A percentile compares a stretch with the other conserved stretches of the same genome.
These are phyloP conservation scores for Eragrostis nindensis DNA, from an alignment of 176 grass and related monocot genomes.

Conservation along the genomic window DNA sequence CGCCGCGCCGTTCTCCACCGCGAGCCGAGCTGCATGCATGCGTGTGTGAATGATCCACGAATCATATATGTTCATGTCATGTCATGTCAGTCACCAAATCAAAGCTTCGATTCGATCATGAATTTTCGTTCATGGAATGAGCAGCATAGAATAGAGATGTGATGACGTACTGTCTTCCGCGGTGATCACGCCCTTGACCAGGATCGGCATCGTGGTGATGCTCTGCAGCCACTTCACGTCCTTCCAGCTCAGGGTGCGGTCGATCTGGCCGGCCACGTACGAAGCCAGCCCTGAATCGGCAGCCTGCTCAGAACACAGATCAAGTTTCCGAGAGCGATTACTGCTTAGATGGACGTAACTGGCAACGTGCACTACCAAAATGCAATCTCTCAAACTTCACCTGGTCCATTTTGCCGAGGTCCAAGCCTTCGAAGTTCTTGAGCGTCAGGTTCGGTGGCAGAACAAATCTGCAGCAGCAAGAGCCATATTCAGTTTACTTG, in stretches of 20 bases:
- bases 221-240: constrained; percentile 97
- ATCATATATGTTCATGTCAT: no score
- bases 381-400: constrained; percentile 47
- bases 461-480: constrained; percentile 68
- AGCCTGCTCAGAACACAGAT: constrained; percentile 44
- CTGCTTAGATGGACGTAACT: neutral
- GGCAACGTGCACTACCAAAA: constrained; percentile 10
- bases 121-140: neutral
- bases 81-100: no score
- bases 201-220: constrained; percentile 91
- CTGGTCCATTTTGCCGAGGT: constrained; percentile 95
- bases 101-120: no score
- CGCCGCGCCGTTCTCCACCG: constrained; percentile 74
- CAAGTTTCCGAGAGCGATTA: constrained; percentile 11
- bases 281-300: constrained; percentile 94
- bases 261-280: constrained; percentile 92
- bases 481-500: neutral
- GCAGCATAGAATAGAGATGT: neutral
- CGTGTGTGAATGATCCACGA: neutral
- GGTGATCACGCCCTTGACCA: constrained; percentile 95
- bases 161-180: constrained; percentile 73
- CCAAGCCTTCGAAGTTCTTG: constrained; percentile 92
- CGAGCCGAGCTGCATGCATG: constrained; percentile 60
- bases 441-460: constrained; percentile 86
- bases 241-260: constrained; percentile 97